phyloP scores from a whole-genome alignment of 2,329 filamentous ascomycete genomes.

The Macrophomina phaseolina region DNA sequence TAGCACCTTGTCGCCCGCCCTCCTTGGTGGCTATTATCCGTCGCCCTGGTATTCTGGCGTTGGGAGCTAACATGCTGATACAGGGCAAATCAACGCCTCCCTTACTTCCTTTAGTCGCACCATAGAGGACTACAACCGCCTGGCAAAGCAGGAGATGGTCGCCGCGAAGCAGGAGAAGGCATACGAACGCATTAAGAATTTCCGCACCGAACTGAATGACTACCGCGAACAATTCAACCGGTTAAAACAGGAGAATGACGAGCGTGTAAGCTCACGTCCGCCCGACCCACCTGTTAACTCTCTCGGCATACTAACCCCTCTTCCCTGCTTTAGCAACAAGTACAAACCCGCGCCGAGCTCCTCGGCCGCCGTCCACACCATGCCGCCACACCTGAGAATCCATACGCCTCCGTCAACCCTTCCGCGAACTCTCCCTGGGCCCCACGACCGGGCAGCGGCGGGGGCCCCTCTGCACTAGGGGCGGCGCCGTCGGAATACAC shows the following conservation, averaged over 20 bases:
- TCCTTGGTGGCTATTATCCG: constrained; percentile 57
- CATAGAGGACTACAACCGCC: constrained; percentile 86
- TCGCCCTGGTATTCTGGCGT: too few species aligned
- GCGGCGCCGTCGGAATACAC: constrained; percentile 61
- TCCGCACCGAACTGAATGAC: constrained; percentile 79
- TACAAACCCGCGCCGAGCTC: constrained; percentile 78
- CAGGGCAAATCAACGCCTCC: constrained; percentile 40
- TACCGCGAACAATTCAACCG: constrained; percentile 79
- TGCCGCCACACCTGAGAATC: constrained; percentile 86
- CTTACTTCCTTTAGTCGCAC: constrained; percentile 85
- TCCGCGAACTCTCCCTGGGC: constrained; percentile 46
- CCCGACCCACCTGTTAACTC: background rate
- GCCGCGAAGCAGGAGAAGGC: constrained; percentile 92
- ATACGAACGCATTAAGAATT: constrained; percentile 81
- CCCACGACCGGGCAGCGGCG: constrained; percentile 49
- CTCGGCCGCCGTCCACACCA: constrained; percentile 82
- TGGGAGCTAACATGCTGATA: background rate
- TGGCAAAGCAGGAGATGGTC: constrained; percentile 88
- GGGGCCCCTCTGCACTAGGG: constrained; percentile 46
- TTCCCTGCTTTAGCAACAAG: constrained; percentile 53
- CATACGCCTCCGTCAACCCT: constrained; percentile 73
- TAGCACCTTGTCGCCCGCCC: constrained; percentile 63
- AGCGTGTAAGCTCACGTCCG: constrained; percentile 57
- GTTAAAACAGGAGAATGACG: constrained; percentile 78
- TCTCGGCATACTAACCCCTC: background rate